Percentiles rank a stretch among this genome's conserved stretches.
Evolutionary conservation across 139 green algal genomes (phyloP).

Genomic region (Cymbomonas tetramitiformis): DNA sequence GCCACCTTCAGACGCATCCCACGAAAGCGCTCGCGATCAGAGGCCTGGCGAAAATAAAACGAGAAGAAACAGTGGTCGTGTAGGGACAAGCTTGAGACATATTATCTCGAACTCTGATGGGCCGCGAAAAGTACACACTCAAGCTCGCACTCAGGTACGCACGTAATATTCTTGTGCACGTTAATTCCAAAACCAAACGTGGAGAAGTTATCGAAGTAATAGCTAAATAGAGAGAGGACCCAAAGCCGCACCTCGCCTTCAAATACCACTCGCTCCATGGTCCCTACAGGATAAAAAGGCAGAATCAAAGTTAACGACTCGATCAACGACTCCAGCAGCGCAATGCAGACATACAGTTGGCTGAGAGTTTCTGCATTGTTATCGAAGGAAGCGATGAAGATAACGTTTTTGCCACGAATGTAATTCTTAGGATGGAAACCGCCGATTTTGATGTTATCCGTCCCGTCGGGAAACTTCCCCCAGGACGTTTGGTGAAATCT

Average conservation of each 20-base stretch:
- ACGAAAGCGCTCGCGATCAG: no score
- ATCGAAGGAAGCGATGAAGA: slow-evolving; percentile 93
- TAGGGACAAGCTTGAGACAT: no score
- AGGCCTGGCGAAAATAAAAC: no score
- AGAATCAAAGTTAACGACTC: slow-evolving; percentile 90
- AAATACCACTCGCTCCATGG: slow-evolving; percentile 34
- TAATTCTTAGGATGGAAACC: slow-evolving; percentile 58
- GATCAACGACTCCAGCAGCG: slow-evolving; percentile 85
- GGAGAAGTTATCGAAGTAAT: no score
- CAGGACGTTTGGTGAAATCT: slow-evolving; percentile 78
- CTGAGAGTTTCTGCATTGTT: slow-evolving; percentile 72
- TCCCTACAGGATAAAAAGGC: slow-evolving; percentile 95
- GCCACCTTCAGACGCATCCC: no score
- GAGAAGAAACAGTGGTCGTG: no score
- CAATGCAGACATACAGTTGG: slow-evolving; percentile 92
- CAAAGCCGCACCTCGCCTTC: slow-evolving; percentile 40
- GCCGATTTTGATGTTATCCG: slow-evolving; percentile 90
- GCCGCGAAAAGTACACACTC: no score
- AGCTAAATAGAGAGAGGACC: no score
- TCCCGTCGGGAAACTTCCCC: slow-evolving; percentile 78
- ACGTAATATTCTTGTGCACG: no score
- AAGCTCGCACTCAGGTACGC: no score
- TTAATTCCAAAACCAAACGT: no score
- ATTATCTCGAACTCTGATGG: no score
- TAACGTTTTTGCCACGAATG: slow-evolving; percentile 85